Base-by-base conservation (phyloP, 345 rosid species). In the Cardamine resedifolia region DNA sequence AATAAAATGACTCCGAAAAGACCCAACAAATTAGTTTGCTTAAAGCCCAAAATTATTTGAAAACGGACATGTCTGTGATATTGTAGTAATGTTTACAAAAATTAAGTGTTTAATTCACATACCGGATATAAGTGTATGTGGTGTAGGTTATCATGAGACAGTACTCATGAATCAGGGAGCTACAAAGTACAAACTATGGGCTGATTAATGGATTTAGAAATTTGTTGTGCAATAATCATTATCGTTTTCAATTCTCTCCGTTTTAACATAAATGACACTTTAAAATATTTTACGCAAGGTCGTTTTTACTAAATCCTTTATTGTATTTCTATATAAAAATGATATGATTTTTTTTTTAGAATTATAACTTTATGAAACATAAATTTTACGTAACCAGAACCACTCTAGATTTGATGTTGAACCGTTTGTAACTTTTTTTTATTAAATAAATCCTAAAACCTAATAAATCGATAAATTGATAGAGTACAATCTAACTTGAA, bases 121-220 rank as follows among this genome's bases (percentile, higher is more conserved):
- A 33, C 1, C 9, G 62, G 24, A 33, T 31, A 31, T 57, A 10
- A 34, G 39, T 34, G 14, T 19, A 15, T 11, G 58, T 66, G 58
- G 47, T 30, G 60, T 49, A n/a, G 34, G 11, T 51, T 51, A 66
- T 51, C 49, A 36, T 26, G 61, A 66, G 60, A 66, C 6, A n/a
- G n/a, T n/a, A n/a, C 49, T 23, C 10, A 49, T 50, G 45, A 50
- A 66, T 66, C 71, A 66, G 24, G 49, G 59, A 51, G 60, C n/a
- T n/a, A n/a, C n/a, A n/a, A n/a, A n/a, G n/a, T n/a, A n/a, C n/a
- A n/a, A n/a, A n/a, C n/a, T n/a, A n/a, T n/a, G n/a, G n/a, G n/a
- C 71, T 23, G 36, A 23, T 15, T 51, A 51, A 23, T 33, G 48
- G 70, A n/a, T 66, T 65, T 65, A 65, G 70, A 33, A 65, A 49